phyloP scores from a whole-genome alignment of 306 rosid genomes.

The Nissolia schottii region DNA sequence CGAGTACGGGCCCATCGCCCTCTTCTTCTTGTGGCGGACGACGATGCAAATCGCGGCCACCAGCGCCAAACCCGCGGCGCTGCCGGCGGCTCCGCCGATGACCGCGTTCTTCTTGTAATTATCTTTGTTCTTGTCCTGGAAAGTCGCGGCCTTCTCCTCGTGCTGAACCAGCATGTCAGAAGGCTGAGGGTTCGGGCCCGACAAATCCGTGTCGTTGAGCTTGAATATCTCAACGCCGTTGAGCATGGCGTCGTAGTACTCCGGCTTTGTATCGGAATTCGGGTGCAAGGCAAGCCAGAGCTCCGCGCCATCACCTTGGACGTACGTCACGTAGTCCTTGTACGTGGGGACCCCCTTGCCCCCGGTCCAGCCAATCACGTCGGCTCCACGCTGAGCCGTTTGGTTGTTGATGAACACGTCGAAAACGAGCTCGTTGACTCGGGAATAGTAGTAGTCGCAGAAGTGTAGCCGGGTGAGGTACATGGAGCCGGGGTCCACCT shows the following conservation, averaged over 20 bases:
- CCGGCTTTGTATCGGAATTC: conserved; percentile 13
- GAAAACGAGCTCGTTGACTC: conserved; percentile 36
- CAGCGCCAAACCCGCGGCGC: conserved; percentile 40
- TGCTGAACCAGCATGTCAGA: conserved; percentile 27
- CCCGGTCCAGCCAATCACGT: conserved; percentile 41
- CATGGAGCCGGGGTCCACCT: conserved; percentile 42
- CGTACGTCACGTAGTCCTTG: conserved; percentile 35
- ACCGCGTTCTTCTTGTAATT: neutral
- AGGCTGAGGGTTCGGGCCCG: conserved; percentile 52
- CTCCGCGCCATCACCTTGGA: conserved; percentile 4
- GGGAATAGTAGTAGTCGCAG: conserved; percentile 30
- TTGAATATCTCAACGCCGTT: conserved; percentile 53
- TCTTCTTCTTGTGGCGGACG: conserved; percentile 24
- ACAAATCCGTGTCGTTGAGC: conserved; percentile 37
- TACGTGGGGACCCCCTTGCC: conserved; percentile 31
- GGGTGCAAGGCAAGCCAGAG: conserved; percentile 51
- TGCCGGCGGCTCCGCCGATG: conserved; percentile 44
- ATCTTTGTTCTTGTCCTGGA: neutral
- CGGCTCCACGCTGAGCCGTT: conserved; percentile 34
- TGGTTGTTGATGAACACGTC: conserved; percentile 41
- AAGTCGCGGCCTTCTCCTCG: neutral
- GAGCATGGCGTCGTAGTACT: conserved; percentile 36
- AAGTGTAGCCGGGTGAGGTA: conserved; percentile 47
- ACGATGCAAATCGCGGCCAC: conserved; percentile 34
- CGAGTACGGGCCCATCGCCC: conserved; percentile 16